These are phyloP conservation scores for Musa beccarii DNA, from an alignment of 176 grass and related monocot genomes.

Conservation along the genomic window DNA sequence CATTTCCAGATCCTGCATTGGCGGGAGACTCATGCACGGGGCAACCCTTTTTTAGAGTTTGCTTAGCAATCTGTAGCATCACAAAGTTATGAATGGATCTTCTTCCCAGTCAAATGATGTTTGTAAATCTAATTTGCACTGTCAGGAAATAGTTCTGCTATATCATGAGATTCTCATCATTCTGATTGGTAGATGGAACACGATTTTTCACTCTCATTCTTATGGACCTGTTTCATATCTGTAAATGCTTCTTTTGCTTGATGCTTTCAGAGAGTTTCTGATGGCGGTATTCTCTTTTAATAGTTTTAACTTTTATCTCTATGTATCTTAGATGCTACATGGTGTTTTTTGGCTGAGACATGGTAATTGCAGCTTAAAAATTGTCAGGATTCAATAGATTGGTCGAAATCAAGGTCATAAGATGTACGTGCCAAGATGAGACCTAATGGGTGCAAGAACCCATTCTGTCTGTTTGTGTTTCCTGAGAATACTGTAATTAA, in stretches of 20 bases:
- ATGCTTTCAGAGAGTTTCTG: not conserved
- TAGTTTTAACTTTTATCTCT: not conserved
- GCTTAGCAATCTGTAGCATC: constrained; percentile 34
- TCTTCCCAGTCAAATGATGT: constrained; percentile 34
- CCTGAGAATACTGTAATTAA: not conserved
- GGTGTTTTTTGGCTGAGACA: not conserved
- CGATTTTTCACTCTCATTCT: not conserved
- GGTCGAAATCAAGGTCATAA: not conserved
- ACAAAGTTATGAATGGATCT: constrained; percentile 32
- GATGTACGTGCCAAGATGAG: not conserved
- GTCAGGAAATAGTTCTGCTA: constrained; percentile 31
- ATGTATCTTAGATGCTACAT: not conserved
- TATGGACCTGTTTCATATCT: not conserved
- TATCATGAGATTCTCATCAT: constrained; percentile 34
- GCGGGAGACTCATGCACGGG: no score
- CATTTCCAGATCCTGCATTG: no score
- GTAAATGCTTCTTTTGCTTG: not conserved
- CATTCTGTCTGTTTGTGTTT: not conserved
- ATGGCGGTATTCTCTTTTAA: not conserved
- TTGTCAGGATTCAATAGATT: not conserved
- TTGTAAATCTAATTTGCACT: constrained; percentile 45
- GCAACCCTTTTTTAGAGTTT: constrained; percentile 24
- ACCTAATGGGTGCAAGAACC: no score
- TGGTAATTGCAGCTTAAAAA: not conserved
- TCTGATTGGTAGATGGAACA: constrained; percentile 30